Conservation (phyloP, 108 stramenopile genomes). For the Fragilaria radians region DNA sequence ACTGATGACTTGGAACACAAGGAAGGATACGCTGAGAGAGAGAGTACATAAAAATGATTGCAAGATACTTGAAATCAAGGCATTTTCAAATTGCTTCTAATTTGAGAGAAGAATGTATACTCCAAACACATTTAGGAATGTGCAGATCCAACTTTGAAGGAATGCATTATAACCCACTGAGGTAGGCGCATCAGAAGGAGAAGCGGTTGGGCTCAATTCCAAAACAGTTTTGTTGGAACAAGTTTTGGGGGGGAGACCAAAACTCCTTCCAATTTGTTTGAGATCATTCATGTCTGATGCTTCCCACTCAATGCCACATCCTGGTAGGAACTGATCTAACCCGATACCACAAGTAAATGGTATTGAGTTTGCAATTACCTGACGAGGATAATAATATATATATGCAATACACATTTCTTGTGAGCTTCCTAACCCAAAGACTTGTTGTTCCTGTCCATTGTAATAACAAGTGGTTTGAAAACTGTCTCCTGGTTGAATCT, state of each 20-base stretch:
- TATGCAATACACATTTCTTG: conserved; percentile 64
- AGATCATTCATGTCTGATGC: background rate
- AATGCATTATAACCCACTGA: too few species aligned
- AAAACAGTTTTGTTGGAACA: too few species aligned
- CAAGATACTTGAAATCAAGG: too few species aligned
- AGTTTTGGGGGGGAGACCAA: background rate
- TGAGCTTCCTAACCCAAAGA: conserved; percentile 23
- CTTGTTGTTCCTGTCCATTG: conserved; percentile 7
- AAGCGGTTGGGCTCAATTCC: too few species aligned
- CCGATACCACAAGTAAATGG: conserved; percentile 3
- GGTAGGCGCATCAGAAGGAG: too few species aligned
- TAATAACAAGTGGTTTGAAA: conserved; percentile 46
- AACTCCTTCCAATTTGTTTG: background rate
- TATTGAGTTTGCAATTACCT: background rate
- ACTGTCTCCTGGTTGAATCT: conserved; percentile 35
- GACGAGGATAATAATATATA: conserved; percentile 36
- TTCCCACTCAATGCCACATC: background rate
- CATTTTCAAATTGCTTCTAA: too few species aligned
- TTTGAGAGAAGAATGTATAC: too few species aligned
- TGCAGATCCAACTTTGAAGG: too few species aligned
- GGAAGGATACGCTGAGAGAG: too few species aligned
- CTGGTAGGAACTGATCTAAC: background rate
- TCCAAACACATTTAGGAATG: too few species aligned
- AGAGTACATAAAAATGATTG: too few species aligned
- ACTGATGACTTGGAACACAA: too few species aligned